Evolutionary conservation across 106 monocot genomes (phyloP), one percentile per base, ranked within the genome.

Genomic region (Dioscorea dumetorum): DNA sequence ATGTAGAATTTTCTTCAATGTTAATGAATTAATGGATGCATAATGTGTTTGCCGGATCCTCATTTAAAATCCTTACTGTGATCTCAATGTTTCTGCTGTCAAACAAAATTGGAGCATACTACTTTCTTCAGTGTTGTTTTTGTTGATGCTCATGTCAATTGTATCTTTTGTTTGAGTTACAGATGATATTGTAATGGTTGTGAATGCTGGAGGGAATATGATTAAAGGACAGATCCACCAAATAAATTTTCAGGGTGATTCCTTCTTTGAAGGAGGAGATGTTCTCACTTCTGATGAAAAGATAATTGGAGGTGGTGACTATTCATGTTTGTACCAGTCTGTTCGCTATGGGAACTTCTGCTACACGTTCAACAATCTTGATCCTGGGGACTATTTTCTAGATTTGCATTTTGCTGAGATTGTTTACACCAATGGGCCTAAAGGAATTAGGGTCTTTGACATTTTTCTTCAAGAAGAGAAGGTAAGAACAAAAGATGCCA

Each of bases 321-420:
- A 58, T 61, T 67, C 83, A 14, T 77, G 75, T 32, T 52, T 93
- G 21, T 93, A 93, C 66, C 88, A 86, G 23, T 86, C 86, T 2
- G 93, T 88, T 33, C 81, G 88, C 1, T 84, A 75, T 66, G 93
- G 93, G 24, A 71, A 80, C 71, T 86, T 93, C 77, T 73, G 76
- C 67, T 93, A 93, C 77, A 84, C 60, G 49, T 74, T 93, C 57
- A 63, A 78, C 32, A 81, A 74, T 64, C 83, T 93, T 22, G 22
- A 72, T 31, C 64, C 84, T 49, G 88, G 85, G 67, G 76, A 83
- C 17, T 89, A 86, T 71, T 81, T 80, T 22, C 49, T 94, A 28
- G 89, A 94, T 80, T 76, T 94, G 22, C 89, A 94, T 70, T 94
- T 94, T 62, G 81, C 89, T 0, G 93, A 94, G 80, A 94, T 94